These are phyloP conservation scores for Lachancea kluyveri DNA, from an alignment of 805 yeast species.

Conservation along the genomic window DNA sequence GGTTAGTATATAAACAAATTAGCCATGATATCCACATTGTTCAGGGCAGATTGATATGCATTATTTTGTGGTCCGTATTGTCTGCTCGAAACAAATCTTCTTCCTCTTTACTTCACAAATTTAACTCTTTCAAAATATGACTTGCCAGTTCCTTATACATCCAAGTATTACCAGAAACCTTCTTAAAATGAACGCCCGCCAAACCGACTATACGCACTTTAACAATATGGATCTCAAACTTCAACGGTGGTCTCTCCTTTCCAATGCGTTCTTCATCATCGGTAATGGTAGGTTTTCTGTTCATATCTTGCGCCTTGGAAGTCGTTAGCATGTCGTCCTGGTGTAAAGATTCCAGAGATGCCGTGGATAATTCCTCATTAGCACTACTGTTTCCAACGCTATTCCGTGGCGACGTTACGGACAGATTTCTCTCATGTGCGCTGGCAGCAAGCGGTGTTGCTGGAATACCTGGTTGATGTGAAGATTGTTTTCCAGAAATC, in stretches of 20 bases:
- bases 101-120: conserved; percentile 36
- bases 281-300: conserved; percentile 51
- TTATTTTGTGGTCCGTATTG: too few relatives aligned
- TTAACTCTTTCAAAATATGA: conserved; percentile 67
- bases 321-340: conserved; percentile 37
- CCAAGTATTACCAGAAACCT: conserved; percentile 92
- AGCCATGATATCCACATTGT: too few relatives aligned
- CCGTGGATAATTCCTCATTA: conserved; percentile 28
- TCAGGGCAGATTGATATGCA: too few relatives aligned
- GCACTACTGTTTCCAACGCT: conserved; percentile 12
- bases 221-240: conserved; percentile 86
- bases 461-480: conserved; percentile 38
- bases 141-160: conserved; percentile 87
- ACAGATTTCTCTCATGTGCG: conserved; percentile 24
- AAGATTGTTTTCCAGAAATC: conserved; percentile 16
- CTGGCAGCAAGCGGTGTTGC: conserved; percentile 47
- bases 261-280: conserved; percentile 27
- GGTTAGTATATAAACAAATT: too few relatives aligned
- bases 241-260: conserved; percentile 53
- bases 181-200: conserved; percentile 93
- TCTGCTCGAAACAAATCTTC: conserved; percentile 1
- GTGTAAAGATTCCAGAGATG: conserved; percentile 29
- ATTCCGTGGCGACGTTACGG: conserved; percentile 25
- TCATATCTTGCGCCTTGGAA: conserved; percentile 57
- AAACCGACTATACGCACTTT: conserved; percentile 86